Conservation (phyloP, 495 filamentous ascomycete genomes). For the Penicillium canariense region DNA sequence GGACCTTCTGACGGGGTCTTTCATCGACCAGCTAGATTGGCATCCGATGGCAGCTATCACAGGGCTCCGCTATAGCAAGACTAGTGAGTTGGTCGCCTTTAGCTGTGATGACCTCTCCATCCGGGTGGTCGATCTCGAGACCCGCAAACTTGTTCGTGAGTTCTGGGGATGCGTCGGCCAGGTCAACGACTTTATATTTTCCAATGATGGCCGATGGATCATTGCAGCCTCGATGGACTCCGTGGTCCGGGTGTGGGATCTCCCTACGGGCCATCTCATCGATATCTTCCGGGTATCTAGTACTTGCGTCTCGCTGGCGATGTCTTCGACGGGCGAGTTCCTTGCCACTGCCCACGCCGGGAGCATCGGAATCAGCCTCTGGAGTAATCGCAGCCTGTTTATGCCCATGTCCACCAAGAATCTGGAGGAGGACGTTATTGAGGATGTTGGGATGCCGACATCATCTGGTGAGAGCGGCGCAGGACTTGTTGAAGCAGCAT, state of each 20-base stretch:
- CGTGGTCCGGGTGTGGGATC: conserved; percentile 85
- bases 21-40: conserved; percentile 84
- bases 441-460: conserved; percentile 59
- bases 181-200: conserved; percentile 87
- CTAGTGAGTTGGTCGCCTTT: conserved; percentile 83
- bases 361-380: conserved; percentile 83
- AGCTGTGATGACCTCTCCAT: conserved; percentile 87
- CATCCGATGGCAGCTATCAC: conserved; percentile 71
- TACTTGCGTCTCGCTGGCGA: conserved; percentile 77
- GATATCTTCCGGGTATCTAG: conserved; percentile 76
- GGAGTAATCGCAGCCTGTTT: conserved; percentile 91
- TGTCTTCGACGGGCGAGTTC: conserved; percentile 87
- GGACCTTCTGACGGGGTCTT: conserved; percentile 78
- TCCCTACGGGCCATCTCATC: conserved; percentile 92
- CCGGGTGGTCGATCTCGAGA: conserved; percentile 85
- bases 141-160: conserved; percentile 84
- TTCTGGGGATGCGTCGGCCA: conserved; percentile 83
- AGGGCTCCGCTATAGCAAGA: conserved; percentile 73
- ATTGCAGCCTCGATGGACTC: conserved; percentile 83
- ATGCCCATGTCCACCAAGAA: conserved; percentile 79
- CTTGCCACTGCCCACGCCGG: conserved; percentile 85
- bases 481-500: conserved; percentile 67
- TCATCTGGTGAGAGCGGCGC: conserved; percentile 81
- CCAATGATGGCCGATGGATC: conserved; percentile 91
- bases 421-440: conserved; percentile 71